A percentile compares a stretch with the other conserved stretches of the same genome.
Conservation (phyloP, 2,329 filamentous ascomycete species). For the Chaetomiaceae sp. region DNA sequence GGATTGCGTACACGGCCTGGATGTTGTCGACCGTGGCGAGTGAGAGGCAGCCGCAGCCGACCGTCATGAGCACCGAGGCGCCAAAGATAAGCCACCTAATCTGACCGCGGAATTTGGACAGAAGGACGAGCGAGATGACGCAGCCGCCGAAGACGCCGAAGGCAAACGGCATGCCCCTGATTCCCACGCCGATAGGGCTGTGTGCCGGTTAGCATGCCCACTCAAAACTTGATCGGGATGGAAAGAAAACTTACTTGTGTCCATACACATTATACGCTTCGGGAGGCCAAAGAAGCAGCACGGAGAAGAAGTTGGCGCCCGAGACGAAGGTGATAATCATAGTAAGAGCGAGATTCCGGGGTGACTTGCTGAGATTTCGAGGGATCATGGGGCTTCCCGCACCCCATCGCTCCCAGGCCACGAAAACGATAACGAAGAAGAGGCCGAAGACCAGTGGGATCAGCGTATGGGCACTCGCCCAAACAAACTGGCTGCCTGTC, state of each 20-base stretch:
- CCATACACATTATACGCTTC: constrained; percentile 61
- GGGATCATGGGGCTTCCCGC: constrained; percentile 41
- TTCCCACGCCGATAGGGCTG: constrained; percentile 52
- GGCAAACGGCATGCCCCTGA: constrained; percentile 58
- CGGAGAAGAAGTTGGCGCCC: constrained; percentile 52
- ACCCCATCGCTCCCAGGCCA: constrained; percentile 32
- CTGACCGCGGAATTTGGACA: constrained; percentile 51
- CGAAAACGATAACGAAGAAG: constrained; percentile 32
- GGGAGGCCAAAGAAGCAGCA: constrained; percentile 56
- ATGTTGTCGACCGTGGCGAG: constrained; percentile 47
- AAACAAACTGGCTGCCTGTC: constrained; percentile 30
- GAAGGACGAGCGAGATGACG: constrained; percentile 49
- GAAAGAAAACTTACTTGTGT: constrained; percentile 39
- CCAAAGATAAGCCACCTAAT: constrained; percentile 55
- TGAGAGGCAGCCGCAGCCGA: constrained; percentile 51
- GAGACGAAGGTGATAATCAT: constrained; percentile 54
- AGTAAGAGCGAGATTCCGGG: constrained; percentile 45
- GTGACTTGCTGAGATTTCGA: constrained; percentile 34
- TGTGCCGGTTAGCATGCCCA: no score
- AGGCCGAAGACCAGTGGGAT: constrained; percentile 37
- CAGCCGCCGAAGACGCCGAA: constrained; percentile 58
- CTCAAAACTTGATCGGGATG: background rate
- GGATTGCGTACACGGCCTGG: constrained; percentile 46
- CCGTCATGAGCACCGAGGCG: constrained; percentile 59
- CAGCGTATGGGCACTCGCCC: constrained; percentile 34